A percentile compares a stretch with the other conserved stretches of the same genome.
These are phyloP conservation scores for Nothopassalora personata DNA, from an alignment of 2,329 filamentous ascomycete genomes.

Conservation along the genomic window DNA sequence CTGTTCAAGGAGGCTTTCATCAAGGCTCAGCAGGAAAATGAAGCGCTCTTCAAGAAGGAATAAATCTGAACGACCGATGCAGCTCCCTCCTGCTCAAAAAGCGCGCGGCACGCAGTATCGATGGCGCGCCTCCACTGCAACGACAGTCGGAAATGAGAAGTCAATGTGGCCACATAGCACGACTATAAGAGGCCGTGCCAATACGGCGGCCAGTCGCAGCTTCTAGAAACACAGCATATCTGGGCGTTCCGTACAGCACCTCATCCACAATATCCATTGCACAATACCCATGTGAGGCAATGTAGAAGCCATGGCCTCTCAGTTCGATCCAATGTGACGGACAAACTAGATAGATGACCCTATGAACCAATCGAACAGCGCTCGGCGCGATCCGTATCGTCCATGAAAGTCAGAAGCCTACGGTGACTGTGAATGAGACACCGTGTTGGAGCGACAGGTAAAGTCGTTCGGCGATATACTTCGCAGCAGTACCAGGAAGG, in stretches of 20 bases:
- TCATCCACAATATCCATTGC: constrained; percentile 15
- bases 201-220: not conserved
- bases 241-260: constrained; percentile 26
- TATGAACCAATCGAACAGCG: not conserved
- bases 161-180: not conserved
- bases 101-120: not conserved
- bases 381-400: not conserved
- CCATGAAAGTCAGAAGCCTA: too few relatives aligned
- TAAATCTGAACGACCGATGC: not conserved
- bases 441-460: too few relatives aligned
- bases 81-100: not conserved
- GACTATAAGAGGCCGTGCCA: not conserved
- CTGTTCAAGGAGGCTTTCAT: constrained; percentile 96
- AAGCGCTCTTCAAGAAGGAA: constrained; percentile 62
- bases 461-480: too few relatives aligned
- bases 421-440: too few relatives aligned
- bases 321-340: constrained; percentile 7
- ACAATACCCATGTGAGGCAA: constrained; percentile 19
- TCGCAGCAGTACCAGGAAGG: not conserved
- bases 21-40: constrained; percentile 95
- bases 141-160: not conserved
- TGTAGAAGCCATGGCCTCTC: constrained; percentile 9
- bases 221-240: constrained; percentile 16
- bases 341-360: constrained; percentile 21
- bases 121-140: constrained; percentile 5